Conservation (phyloP, 345 rosid genomes). For the Boechera divaricarpa region DNA sequence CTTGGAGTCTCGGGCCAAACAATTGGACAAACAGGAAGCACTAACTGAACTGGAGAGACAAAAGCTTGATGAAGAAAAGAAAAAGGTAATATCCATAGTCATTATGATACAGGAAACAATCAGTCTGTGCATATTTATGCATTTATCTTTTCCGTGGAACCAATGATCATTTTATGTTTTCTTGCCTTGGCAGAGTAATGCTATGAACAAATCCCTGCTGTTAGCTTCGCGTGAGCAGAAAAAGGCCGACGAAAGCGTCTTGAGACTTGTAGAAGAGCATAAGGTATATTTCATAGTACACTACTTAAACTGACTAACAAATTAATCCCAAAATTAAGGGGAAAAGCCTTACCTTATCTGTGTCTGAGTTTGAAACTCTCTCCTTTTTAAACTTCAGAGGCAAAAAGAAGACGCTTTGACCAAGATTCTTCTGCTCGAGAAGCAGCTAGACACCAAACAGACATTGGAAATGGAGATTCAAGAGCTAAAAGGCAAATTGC, state of each 20-base stretch:
- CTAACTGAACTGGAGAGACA: slow-evolving; percentile 81
- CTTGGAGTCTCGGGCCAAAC: slow-evolving; percentile 62
- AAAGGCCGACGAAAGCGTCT: slow-evolving; percentile 78
- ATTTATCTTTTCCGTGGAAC: slow-evolving; percentile 15
- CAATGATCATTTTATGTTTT: slow-evolving; percentile 22
- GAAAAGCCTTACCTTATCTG: not conserved
- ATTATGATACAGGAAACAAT: slow-evolving; percentile 5
- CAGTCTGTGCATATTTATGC: not conserved
- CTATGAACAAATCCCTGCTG: slow-evolving; percentile 67
- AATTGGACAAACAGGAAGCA: slow-evolving; percentile 78
- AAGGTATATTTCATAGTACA: slow-evolving; percentile 53
- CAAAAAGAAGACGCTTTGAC: slow-evolving; percentile 73
- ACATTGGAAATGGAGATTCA: slow-evolving; percentile 88
- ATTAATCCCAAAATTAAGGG: not conserved
- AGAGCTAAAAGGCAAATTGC: slow-evolving; percentile 80
- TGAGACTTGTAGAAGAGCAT: slow-evolving; percentile 84
- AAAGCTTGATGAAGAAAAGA: slow-evolving; percentile 87
- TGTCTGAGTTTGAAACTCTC: slow-evolving; percentile 24
- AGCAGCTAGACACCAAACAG: slow-evolving; percentile 78
- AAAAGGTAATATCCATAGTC: slow-evolving; percentile 53
- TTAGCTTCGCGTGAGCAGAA: slow-evolving; percentile 80
- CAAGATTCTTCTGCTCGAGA: slow-evolving; percentile 73
- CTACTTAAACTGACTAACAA: not conserved
- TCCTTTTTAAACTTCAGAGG: slow-evolving; percentile 56
- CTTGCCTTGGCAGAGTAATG: slow-evolving; percentile 59